phyloP scores from a whole-genome alignment of 2,329 filamentous ascomycete genomes.

The Cladosporium sp. region DNA sequence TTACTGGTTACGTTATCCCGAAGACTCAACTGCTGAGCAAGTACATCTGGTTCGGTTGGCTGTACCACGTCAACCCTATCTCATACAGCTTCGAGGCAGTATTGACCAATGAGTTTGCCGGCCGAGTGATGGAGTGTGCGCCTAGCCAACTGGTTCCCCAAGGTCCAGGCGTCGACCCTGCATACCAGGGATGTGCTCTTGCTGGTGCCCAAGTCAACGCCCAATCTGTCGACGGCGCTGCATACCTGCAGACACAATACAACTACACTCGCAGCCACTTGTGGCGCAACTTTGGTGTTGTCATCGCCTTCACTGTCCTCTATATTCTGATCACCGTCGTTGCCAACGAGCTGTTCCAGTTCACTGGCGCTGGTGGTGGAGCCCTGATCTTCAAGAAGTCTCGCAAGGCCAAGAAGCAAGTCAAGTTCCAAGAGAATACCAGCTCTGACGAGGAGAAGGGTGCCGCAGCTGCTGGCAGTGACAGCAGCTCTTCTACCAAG shows the following conservation, averaged over 20 bases:
- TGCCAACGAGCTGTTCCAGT: slow-evolving; percentile 65
- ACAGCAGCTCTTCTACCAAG: slow-evolving; percentile 31
- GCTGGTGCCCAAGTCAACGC: slow-evolving; percentile 53
- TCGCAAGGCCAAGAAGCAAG: slow-evolving; percentile 57
- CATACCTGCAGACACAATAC: slow-evolving; percentile 54
- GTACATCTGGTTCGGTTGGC: slow-evolving; percentile 65
- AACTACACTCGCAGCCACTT: slow-evolving; percentile 55
- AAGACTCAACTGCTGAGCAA: slow-evolving; percentile 55
- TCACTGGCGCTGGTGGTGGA: slow-evolving; percentile 59
- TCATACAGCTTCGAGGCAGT: slow-evolving; percentile 64
- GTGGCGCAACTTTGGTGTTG: slow-evolving; percentile 72
- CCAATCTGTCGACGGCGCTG: slow-evolving; percentile 48
- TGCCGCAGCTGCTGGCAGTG: slow-evolving; percentile 23
- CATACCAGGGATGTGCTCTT: slow-evolving; percentile 60
- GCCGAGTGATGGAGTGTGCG: slow-evolving; percentile 54
- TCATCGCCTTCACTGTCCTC: slow-evolving; percentile 70
- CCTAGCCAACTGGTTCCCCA: slow-evolving; percentile 57
- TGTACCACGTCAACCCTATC: slow-evolving; percentile 49
- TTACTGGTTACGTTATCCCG: slow-evolving; percentile 64
- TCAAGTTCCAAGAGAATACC: slow-evolving; percentile 40
- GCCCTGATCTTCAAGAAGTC: slow-evolving; percentile 68
- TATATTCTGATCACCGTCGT: slow-evolving; percentile 70
- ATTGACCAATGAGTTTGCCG: slow-evolving; percentile 61
- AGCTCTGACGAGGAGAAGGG: slow-evolving; percentile 57
- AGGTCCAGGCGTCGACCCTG: slow-evolving; percentile 52